phyloP scores from a whole-genome alignment of 139 green algal species.

The Picochlorum sp. region DNA sequence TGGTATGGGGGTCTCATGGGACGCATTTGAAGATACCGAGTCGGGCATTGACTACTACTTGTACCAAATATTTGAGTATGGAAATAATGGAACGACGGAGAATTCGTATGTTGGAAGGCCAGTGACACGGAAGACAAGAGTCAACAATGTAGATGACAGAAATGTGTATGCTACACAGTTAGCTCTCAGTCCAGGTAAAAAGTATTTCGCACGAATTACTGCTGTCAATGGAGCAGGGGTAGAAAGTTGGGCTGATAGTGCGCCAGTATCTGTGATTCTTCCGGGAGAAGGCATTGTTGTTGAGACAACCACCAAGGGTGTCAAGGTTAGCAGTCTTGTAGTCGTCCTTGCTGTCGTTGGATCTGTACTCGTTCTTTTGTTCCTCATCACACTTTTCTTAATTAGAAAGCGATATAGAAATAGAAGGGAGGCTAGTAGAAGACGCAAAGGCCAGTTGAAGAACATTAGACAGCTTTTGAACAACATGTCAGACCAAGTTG shows the following conservation, averaged over 20 bases:
- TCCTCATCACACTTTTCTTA: slow-evolving; percentile 10
- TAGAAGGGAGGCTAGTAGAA: slow-evolving; percentile 18
- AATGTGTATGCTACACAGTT: slow-evolving; percentile 11
- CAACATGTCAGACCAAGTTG: slow-evolving; percentile 25
- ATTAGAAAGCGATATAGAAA: slow-evolving; percentile 4
- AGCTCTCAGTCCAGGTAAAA: slow-evolving; percentile 1
- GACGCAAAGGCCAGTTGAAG: slow-evolving; percentile 30
- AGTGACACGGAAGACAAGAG: slow-evolving; percentile 20
- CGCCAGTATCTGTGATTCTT: neutral
- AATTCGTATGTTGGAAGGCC: slow-evolving; percentile 17
- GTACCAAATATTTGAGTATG: slow-evolving; percentile 37
- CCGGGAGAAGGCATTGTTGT: neutral
- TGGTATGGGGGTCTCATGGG: slow-evolving; percentile 38
- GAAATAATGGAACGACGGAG: neutral
- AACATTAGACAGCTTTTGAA: slow-evolving; percentile 45
- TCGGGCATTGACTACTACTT: slow-evolving; percentile 26
- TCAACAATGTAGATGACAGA: neutral
- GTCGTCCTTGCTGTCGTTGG: neutral
- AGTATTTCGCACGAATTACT: slow-evolving; percentile 32
- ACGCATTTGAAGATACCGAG: slow-evolving; percentile 37
- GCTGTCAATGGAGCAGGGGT: slow-evolving; percentile 40
- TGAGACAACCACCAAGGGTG: neutral
- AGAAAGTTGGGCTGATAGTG: slow-evolving; percentile 6
- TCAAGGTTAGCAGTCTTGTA: slow-evolving; percentile 5
- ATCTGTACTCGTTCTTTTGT: neutral